phyloP scores from a whole-genome alignment of 2,329 filamentous ascomycete genomes.

The Rutstroemia sp. region DNA sequence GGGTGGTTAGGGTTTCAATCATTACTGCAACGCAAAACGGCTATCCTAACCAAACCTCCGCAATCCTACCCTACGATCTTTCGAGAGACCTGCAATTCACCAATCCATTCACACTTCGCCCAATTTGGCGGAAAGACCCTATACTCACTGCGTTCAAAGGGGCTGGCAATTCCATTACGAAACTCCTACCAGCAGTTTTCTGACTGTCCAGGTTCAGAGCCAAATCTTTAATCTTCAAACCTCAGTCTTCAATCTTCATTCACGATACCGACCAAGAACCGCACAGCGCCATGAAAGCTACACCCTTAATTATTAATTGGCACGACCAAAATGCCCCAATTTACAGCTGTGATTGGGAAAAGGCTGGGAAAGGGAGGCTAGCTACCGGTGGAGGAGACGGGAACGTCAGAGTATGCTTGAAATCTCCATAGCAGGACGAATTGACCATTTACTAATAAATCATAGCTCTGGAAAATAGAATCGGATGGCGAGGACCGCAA shows the following conservation, averaged over 20 bases:
- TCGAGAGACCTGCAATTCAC: no score
- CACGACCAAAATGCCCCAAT: conserved; percentile 95
- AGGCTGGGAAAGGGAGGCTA: conserved; percentile 80
- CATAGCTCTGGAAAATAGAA: conserved; percentile 85
- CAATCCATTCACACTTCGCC: not conserved
- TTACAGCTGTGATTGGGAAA: conserved; percentile 96
- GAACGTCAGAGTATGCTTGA: conserved; percentile 70
- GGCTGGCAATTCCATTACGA: not conserved
- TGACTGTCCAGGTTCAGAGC: not conserved
- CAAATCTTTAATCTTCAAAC: not conserved
- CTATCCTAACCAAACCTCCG: not conserved
- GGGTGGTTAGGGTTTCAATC: not conserved
- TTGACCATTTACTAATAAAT: conserved; percentile 3
- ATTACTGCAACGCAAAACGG: not conserved
- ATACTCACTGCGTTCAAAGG: no score
- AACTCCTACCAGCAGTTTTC: not conserved
- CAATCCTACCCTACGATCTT: not conserved
- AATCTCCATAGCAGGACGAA: not conserved
- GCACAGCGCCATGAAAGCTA: conserved; percentile 70
- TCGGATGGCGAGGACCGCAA: conserved; percentile 76
- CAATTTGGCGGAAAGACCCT: not conserved
- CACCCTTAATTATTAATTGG: conserved; percentile 96
- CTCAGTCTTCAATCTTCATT: not conserved
- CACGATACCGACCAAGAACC: not conserved
- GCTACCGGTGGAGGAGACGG: conserved; percentile 95